Evolutionary conservation across 805 yeast genomes (phyloP), one percentile per base, ranked within the genome.

Genomic region (Tetrapisispora nanseiensis): DNA sequence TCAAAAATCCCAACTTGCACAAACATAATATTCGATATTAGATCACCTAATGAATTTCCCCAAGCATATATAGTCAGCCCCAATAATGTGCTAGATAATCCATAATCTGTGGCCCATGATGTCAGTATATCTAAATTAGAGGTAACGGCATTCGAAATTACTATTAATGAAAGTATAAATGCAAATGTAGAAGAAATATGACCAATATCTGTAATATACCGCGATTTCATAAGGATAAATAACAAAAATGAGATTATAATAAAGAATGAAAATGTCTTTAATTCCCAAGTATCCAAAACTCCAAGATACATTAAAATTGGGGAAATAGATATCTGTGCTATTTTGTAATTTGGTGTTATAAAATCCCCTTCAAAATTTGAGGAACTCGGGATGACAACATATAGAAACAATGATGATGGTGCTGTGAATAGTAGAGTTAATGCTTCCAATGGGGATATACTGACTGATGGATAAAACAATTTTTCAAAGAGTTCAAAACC

Each of bases 1-100:
- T 82, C 71, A 0, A 95, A 85, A 64, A 76, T 79, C 0, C 95
- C 95, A 71, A 85, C 74, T 44, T 68, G 68, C 0, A 95, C 87
- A 21, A 90, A 75, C 0, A 94, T 82, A 28, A 82, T 59, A 51
- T 90, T 86, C 0, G 96, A 82, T 1, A 89, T 78, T 37, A 89
- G 66, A 56, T 90, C 98, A 6, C 97, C 97, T 6, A 84, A 66
- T 1, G 96, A 89, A 59, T 90, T 92, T 4, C 98, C 97, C 45
- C 90, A 65, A 0, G 97, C 95, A 60, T 90, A 83, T 0, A 90
- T 70, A 0, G 97, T 90, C 10, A 87, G 65, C 0, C 98, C 98
- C 21, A 90, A 63, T 11, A 89, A 71, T 3, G 87, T 86, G 46
- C 86, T 92, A 9, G 86, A 76, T 7, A 90, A 62, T 22, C 74